A percentile compares a stretch with the other conserved stretches of the same genome.
These are phyloP conservation scores for Lonicera japonica DNA, from an alignment of 129 eudicot genomes.

Conservation along the genomic window DNA sequence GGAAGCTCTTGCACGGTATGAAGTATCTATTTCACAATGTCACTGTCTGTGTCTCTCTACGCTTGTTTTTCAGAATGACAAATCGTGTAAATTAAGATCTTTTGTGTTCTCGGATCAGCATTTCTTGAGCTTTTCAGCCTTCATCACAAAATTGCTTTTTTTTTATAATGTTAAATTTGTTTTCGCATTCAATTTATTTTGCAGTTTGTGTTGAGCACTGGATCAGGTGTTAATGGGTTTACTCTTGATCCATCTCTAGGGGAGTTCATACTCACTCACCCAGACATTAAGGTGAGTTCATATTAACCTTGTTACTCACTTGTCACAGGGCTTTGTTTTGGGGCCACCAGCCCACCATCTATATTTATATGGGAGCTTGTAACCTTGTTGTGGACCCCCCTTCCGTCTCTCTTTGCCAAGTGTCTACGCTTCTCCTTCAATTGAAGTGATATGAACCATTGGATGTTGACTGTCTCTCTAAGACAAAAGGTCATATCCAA, in stretches of 20 bases:
- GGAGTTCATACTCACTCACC: constrained; percentile 92
- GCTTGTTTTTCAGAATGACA: neutral
- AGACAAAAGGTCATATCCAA: too few relatives aligned
- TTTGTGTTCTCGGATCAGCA: neutral
- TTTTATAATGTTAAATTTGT: neutral
- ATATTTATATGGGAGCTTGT: too few relatives aligned
- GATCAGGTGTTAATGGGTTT: constrained; percentile 92
- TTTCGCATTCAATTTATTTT: constrained; percentile 1
- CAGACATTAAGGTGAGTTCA: constrained; percentile 75
- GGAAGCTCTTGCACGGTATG: constrained; percentile 97
- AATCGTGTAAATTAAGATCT: neutral
- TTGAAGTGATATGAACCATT: too few relatives aligned
- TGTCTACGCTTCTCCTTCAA: too few relatives aligned
- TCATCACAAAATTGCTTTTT: neutral
- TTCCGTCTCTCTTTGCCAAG: too few relatives aligned
- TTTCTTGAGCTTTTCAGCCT: neutral
- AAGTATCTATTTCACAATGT: neutral
- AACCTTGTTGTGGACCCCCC: too few relatives aligned
- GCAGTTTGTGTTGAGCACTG: constrained; percentile 91
- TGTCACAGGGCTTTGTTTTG: too few relatives aligned
- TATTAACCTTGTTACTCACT: too few relatives aligned
- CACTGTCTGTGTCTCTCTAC: too few relatives aligned
- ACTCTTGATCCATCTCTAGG: constrained; percentile 99
- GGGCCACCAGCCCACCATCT: too few relatives aligned
- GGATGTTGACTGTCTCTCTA: too few relatives aligned